Evolutionary conservation across 2,329 filamentous ascomycete genomes (phyloP), one percentile per base, ranked within the genome.

Genomic region (Aspergillus uvarum): DNA sequence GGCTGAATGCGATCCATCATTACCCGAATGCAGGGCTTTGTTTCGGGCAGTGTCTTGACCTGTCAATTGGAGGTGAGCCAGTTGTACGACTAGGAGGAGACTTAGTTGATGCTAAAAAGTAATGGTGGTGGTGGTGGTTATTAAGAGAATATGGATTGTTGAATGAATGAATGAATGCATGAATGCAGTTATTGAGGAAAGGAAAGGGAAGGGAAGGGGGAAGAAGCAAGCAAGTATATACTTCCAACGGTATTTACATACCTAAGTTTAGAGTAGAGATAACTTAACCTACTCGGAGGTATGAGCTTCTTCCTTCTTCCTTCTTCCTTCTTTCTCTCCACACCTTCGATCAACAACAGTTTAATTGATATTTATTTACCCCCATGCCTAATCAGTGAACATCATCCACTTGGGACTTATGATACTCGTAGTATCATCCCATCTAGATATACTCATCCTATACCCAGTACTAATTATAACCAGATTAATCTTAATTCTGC

Each of bases 271-370:
- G 22, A 22, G 22, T 22, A 22, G 22, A 35, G 32, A 35, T 35
- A 35, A 26, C 26, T 24, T 24, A 24, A 26, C 24, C 7, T 26
- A 26, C 26, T 26, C 26, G 26, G 26, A 8, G 32, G 11, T 35
- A 16, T 35, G 32, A 35, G 12, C 59, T 64, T 60, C 61, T 53
- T 58, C 54, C 52, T 59, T 53, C 38, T 58, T 65, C 51, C 49
- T 56, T 61, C 53, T 26, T 53, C 48, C 35, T 51, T 55, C 50
- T 10, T 52, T 38, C 38, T 22, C 21, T 32, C 16, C 35, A 5
- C 19, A 32, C 31, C 26, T n/a, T 58, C 47, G 16, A 22, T 29
- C 26, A 51, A 38, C 14, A 47, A n/a, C 32, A 26, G 8, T 26
- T 8, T 26, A 26, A 26, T 26, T 26, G 7, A 26, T 26, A 26